A percentile compares a stretch with the other conserved stretches of the same genome.
These are phyloP conservation scores for Euphorbia celastroides DNA, from an alignment of 441 rosid genomes.

Conservation along the genomic window DNA sequence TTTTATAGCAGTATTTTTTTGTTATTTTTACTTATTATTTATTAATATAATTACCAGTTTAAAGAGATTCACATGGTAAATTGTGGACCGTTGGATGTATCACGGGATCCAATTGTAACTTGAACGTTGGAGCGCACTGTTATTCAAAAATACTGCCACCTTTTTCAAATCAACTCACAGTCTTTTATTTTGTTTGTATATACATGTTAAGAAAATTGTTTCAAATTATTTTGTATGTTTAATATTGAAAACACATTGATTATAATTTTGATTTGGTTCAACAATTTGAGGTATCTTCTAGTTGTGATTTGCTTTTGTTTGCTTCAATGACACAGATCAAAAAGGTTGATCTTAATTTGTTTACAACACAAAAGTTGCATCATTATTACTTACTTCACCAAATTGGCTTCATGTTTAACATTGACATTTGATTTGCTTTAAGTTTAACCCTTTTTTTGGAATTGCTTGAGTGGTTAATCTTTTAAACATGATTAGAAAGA, in stretches of 20 bases:
- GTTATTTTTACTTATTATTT: too few species aligned
- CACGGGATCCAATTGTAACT: constrained; percentile 47
- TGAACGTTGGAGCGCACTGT: constrained; percentile 87
- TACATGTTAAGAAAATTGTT: too few species aligned
- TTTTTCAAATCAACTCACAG: constrained; percentile 12
- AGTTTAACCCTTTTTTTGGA: neutral
- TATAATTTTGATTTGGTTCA: neutral
- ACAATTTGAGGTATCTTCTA: neutral
- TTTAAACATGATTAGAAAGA: neutral
- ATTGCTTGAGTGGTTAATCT: constrained; percentile 1
- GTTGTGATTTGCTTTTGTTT: neutral
- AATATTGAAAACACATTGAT: too few species aligned
- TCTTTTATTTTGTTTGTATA: too few species aligned
- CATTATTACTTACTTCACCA: neutral
- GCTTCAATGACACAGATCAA: neutral
- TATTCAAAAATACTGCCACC: constrained; percentile 37
- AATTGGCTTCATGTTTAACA: neutral
- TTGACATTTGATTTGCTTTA: neutral
- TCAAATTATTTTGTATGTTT: too few species aligned
- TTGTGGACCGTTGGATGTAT: constrained; percentile 72
- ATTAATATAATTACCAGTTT: constrained; percentile 15
- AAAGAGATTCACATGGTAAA: constrained; percentile 72
- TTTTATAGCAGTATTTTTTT: neutral
- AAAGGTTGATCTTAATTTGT: neutral
- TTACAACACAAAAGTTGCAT: neutral